A percentile compares a stretch with the other conserved stretches of the same genome.
These are phyloP conservation scores for Pleurotus tuber-regium DNA, from an alignment of 768 basidiomycete species.

Conservation along the genomic window DNA sequence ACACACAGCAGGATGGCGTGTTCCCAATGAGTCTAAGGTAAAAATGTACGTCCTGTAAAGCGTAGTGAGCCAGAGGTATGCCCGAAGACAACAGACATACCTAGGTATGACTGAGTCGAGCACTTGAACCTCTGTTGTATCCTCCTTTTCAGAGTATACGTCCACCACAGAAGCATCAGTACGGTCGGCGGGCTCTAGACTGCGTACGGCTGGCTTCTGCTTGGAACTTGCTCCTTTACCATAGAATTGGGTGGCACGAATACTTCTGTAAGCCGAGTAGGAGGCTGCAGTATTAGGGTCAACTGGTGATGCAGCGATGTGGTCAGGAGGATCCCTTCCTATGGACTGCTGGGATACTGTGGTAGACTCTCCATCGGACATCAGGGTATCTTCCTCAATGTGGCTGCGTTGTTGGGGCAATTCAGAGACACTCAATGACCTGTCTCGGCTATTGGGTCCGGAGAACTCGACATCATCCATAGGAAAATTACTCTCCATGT, in stretches of 20 bases:
- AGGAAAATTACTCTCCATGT: slow-evolving; percentile 12
- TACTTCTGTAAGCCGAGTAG: not conserved
- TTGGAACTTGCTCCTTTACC: not conserved
- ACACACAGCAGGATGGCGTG: slow-evolving; percentile 62
- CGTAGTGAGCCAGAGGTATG: not conserved
- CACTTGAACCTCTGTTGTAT: not conserved
- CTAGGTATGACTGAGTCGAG: not conserved
- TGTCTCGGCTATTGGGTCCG: not conserved
- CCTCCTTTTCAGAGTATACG: not conserved
- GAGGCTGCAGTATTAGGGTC: not conserved
- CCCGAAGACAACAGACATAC: not conserved
- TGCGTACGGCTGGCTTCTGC: not conserved
- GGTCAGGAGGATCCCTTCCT: not conserved
- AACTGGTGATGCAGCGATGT: too few species aligned
- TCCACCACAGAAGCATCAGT: not conserved
- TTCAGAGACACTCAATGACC: slow-evolving; percentile 1
- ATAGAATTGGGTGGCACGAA: not conserved
- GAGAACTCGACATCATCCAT: not conserved
- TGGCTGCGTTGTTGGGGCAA: not conserved
- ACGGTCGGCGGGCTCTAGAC: too few species aligned
- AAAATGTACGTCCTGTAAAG: slow-evolving; percentile 70
- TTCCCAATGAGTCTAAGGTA: slow-evolving; percentile 86
- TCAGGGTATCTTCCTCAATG: not conserved
- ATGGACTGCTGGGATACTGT: not conserved
- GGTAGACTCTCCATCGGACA: not conserved